phyloP scores from a whole-genome alignment of 768 basidiomycete species.

The Boletus rufocinnamomeus region DNA sequence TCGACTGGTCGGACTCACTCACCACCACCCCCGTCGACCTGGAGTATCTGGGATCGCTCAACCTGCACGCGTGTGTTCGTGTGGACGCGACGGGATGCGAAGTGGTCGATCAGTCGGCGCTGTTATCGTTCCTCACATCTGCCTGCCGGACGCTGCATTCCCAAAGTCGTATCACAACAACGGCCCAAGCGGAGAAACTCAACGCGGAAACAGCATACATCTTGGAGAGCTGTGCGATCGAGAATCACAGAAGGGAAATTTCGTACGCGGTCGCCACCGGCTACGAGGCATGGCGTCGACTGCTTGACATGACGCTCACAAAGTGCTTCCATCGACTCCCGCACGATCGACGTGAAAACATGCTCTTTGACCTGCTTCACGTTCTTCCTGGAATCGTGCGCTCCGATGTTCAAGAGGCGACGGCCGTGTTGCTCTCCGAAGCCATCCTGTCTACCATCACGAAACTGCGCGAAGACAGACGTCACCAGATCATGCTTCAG shows the following conservation, averaged over 20 bases:
- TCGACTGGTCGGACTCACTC: conserved; percentile 85
- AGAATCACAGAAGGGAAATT: conserved; percentile 87
- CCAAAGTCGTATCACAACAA: conserved; percentile 65
- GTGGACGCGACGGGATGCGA: conserved; percentile 75
- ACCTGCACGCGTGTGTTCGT: conserved; percentile 70
- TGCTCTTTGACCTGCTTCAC: too few relatives aligned
- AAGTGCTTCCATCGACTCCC: too few relatives aligned
- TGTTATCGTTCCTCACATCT: conserved; percentile 67
- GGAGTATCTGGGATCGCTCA: conserved; percentile 64
- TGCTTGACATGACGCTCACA: too few relatives aligned
- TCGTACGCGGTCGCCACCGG: conserved; percentile 66
- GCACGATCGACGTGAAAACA: too few relatives aligned
- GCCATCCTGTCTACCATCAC: conserved; percentile 80
- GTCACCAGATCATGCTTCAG: conserved; percentile 66
- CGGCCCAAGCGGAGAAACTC: conserved; percentile 65
- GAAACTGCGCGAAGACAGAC: conserved; percentile 83
- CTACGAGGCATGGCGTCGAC: conserved; percentile 81
- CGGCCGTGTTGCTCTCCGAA: too few relatives aligned
- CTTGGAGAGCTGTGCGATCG: conserved; percentile 79
- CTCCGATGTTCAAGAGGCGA: too few relatives aligned
- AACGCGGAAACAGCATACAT: conserved; percentile 72
- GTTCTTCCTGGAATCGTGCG: too few relatives aligned
- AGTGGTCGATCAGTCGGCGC: conserved; percentile 71
- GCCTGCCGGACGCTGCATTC: conserved; percentile 63
- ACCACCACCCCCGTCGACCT: conserved; percentile 57